Conservation (phyloP, 805 yeast genomes). For the Metschnikowia vanudenii region DNA sequence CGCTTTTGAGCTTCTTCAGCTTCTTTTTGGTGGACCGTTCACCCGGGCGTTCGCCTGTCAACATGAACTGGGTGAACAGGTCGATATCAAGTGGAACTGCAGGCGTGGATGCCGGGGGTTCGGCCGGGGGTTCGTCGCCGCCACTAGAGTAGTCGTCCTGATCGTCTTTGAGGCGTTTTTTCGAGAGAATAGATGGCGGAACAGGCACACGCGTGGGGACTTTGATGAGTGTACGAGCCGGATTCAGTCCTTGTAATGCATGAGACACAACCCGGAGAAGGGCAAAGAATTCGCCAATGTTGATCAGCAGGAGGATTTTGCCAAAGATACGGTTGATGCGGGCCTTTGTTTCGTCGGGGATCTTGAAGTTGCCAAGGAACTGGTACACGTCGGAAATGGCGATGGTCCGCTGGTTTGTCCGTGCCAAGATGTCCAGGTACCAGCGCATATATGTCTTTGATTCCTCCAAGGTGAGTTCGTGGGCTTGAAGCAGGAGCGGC, state of each 20-base stretch:
- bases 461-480: conserved; percentile 74
- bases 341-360: conserved; percentile 50
- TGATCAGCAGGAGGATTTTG: conserved; percentile 55
- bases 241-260: conserved; percentile 52
- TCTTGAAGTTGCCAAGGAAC: conserved; percentile 74
- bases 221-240: conserved; percentile 52
- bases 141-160: conserved; percentile 25
- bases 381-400: conserved; percentile 73
- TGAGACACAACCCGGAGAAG: conserved; percentile 78
- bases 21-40: conserved; percentile 40
- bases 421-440: conserved; percentile 81
- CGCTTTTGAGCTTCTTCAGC: conserved; percentile 53
- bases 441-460: conserved; percentile 84
- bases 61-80: conserved; percentile 75
- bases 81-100: conserved; percentile 66
- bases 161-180: conserved; percentile 53
- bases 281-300: conserved; percentile 90
- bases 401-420: conserved; percentile 66
- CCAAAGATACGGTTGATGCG: conserved; percentile 52
- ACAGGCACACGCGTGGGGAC: conserved; percentile 65
- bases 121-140: conserved; percentile 1
- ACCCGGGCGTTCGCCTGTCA: conserved; percentile 75
- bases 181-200: conserved; percentile 75
- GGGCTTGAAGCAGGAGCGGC: conserved; percentile 63
- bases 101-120: conserved; percentile 5